phyloP scores from a whole-genome alignment of 148 eudicot genomes.

The Silene conica region DNA sequence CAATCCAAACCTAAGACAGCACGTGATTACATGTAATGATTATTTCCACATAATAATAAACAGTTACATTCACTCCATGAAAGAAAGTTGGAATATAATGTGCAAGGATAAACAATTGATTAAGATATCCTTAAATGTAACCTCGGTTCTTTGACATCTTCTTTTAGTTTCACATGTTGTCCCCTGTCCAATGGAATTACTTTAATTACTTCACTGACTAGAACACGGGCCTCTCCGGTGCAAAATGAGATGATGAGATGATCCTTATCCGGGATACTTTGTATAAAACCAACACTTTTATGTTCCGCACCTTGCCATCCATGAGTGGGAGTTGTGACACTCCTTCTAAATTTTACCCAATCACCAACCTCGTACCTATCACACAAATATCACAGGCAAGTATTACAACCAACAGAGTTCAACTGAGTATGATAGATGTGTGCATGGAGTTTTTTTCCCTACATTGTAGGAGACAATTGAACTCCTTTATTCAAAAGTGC shows the following conservation, averaged over 20 bases:
- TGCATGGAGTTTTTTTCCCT: constrained; percentile 24
- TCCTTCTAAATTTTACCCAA: constrained; percentile 90
- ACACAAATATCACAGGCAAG: constrained; percentile 9
- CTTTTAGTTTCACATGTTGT: constrained; percentile 84
- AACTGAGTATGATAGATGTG: background rate
- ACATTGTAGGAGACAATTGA: constrained; percentile 88
- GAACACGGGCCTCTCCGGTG: constrained; percentile 81
- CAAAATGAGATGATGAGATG: constrained; percentile 85
- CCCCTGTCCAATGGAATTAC: constrained; percentile 97
- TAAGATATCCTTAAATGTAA: constrained; percentile 29
- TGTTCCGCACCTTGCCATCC: constrained; percentile 97
- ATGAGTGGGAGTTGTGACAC: constrained; percentile 56
- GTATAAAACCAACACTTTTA: constrained; percentile 92
- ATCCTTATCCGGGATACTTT: constrained; percentile 78
- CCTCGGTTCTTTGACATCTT: constrained; percentile 91
- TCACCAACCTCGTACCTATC: constrained; percentile 78
- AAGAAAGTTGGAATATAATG: background rate
- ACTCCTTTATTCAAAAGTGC: constrained; percentile 75
- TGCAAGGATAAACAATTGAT: background rate
- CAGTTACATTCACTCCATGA: constrained; percentile 4
- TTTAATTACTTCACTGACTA: constrained; percentile 78
- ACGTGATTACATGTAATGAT: constrained; percentile 11
- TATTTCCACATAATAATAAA: constrained; percentile 3
- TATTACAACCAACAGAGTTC: constrained; percentile 8
- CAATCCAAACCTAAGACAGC: constrained; percentile 73